Evolutionary conservation across 1,284 basidiomycete species (phyloP).

Genomic region (Moesziomyces sp.): DNA sequence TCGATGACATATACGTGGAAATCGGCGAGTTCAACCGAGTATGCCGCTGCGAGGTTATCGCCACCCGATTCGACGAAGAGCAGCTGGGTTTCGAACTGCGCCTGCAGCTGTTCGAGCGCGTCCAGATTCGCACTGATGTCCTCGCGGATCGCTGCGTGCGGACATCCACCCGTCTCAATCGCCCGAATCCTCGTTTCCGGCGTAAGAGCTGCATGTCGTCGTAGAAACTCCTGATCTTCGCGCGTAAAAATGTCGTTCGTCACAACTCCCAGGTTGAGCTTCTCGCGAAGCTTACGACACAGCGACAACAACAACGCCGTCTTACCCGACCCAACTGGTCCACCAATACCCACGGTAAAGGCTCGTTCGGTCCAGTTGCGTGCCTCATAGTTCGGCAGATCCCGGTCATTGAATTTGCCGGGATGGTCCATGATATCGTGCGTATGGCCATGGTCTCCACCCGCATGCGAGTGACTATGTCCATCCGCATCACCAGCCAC

Average conservation of each 20-base stretch:
- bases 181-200: slow-evolving; percentile 83
- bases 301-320: slow-evolving; percentile 92
- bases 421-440: slow-evolving; percentile 52
- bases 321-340: slow-evolving; percentile 95
- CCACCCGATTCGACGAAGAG: slow-evolving; percentile 94
- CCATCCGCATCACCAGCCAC: slow-evolving; percentile 11
- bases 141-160: slow-evolving; percentile 74
- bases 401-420: slow-evolving; percentile 92
- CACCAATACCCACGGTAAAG: slow-evolving; percentile 96
- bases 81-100: slow-evolving; percentile 72
- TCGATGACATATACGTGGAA: slow-evolving; percentile 78
- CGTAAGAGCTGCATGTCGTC: slow-evolving; percentile 87
- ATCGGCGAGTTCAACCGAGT: slow-evolving; percentile 93
- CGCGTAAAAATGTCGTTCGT: slow-evolving; percentile 72
- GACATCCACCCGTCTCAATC: slow-evolving; percentile 80
- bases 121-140: slow-evolving; percentile 97
- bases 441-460: slow-evolving; percentile 64
- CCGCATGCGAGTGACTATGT: slow-evolving; percentile 46
- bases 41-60: slow-evolving; percentile 94
- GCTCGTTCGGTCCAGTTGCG: slow-evolving; percentile 92
- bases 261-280: slow-evolving; percentile 85
- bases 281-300: slow-evolving; percentile 83
- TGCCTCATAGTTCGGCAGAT: slow-evolving; percentile 85
- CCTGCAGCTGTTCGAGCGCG: slow-evolving; percentile 92
- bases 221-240: slow-evolving; percentile 97